These are phyloP conservation scores for Globisporangium acanthophoron DNA, from an alignment of 352 stramenopile species.

Conservation along the genomic window DNA sequence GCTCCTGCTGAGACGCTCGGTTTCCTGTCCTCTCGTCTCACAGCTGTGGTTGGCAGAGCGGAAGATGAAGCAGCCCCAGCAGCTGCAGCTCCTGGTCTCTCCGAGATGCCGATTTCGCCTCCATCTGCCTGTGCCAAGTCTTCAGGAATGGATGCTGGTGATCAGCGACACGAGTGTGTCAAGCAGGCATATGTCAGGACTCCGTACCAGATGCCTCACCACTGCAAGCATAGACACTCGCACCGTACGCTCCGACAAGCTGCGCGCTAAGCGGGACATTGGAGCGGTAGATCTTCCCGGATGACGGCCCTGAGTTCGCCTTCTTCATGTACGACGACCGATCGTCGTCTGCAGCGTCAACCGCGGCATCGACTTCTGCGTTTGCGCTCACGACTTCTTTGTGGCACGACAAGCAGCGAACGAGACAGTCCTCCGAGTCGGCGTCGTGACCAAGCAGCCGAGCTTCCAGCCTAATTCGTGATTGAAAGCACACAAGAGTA, in stretches of 20 bases:
- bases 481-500: too few relatives aligned
- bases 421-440: conserved; percentile 56
- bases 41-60: not conserved
- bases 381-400: conserved; percentile 43
- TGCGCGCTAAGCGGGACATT: conserved; percentile 56
- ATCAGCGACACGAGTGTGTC: not conserved
- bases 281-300: conserved; percentile 54
- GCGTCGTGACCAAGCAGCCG: conserved; percentile 38
- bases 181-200: not conserved
- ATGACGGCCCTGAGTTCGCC: conserved; percentile 44
- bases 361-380: conserved; percentile 12
- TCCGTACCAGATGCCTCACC: not conserved
- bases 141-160: conserved; percentile 10
- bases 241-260: conserved; percentile 11
- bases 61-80: not conserved
- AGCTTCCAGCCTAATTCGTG: conserved; percentile 34
- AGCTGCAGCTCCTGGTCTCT: not conserved
- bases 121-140: conserved; percentile 5
- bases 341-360: conserved; percentile 18
- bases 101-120: conserved; percentile 1
- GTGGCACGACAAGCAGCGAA: conserved; percentile 64
- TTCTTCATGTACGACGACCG: conserved; percentile 20
- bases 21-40: conserved; percentile 7
- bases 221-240: not conserved
- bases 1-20: not conserved